Percentiles rank a stretch among this genome's conserved stretches.
These are phyloP conservation scores for Trichosporon faecale DNA, from an alignment of 1,284 basidiomycete genomes.

Conservation along the genomic window DNA sequence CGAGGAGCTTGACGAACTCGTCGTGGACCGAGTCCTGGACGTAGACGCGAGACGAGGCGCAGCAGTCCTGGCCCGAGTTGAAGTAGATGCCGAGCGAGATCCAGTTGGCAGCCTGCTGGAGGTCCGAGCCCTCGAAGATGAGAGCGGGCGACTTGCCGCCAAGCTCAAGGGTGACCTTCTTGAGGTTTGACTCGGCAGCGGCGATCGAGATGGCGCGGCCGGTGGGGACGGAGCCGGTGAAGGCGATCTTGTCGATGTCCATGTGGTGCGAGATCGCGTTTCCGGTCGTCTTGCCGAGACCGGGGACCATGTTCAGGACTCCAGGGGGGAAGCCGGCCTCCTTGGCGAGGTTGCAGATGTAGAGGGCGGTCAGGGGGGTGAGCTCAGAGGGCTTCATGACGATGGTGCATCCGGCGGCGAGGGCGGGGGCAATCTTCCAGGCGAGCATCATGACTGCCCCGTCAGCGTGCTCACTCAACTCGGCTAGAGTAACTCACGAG, in stretches of 20 bases:
- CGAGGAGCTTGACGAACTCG: conserved; percentile 66
- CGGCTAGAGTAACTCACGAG: conserved; percentile 39
- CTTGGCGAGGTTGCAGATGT: conserved; percentile 53
- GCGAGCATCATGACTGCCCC: conserved; percentile 68
- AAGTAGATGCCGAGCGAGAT: conserved; percentile 44
- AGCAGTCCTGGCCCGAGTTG: conserved; percentile 42
- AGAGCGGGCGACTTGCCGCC: conserved; percentile 57
- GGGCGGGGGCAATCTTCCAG: conserved; percentile 87
- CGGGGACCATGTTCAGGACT: conserved; percentile 84
- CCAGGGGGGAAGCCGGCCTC: conserved; percentile 76
- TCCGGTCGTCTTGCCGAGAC: conserved; percentile 77
- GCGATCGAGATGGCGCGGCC: conserved; percentile 82
- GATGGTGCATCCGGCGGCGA: conserved; percentile 61
- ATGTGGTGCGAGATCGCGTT: conserved; percentile 72
- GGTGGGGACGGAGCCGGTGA: conserved; percentile 65
- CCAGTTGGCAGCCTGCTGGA: conserved; percentile 70
- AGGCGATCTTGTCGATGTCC: conserved; percentile 71
- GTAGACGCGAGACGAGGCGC: conserved; percentile 73
- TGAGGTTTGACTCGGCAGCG: conserved; percentile 78
- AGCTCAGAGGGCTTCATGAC: conserved; percentile 74
- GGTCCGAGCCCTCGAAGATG: conserved; percentile 54
- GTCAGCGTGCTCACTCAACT: background rate
- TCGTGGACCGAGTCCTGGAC: conserved; percentile 82
- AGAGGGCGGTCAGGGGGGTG: conserved; percentile 80
- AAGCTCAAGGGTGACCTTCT: conserved; percentile 61